Evolutionary conservation across 1,139 yeast species (phyloP), one percentile per base, ranked within the genome.

Genomic region (Suhomyces bolitotheri): DNA sequence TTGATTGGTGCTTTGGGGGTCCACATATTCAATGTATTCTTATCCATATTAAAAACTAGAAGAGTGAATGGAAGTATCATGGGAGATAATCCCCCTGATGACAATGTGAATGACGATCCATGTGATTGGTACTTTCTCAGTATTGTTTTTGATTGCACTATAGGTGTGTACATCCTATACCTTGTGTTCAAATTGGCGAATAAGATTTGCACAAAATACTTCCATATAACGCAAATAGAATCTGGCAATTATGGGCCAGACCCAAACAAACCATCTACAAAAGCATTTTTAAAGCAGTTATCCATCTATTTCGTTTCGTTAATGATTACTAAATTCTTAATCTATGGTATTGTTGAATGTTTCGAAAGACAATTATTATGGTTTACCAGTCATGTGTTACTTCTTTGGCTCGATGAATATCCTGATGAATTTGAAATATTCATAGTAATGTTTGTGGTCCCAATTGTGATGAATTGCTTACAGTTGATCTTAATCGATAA

Each of bases 81-180:
- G 17, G 31, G 22, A 7, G n/a, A 33, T 8, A 21, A 11, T 14
- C 14, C n/a, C 5, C 38, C 38, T 19, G 45, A 35, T 5, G 43
- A 33, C 16, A 40, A 34, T 11, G 36, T 16, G 19, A 48, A 50
- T 10, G 71, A 66, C 22, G 73, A 82, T 47, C 90, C 90, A 7
- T 85, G 95, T 54, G 88, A 84, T 49, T 90, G 97, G 95, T 92
- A 92, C 62, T 90, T 92, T 52, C 67, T 92, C 37, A 92, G 86
- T 52, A 77, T 90, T 27, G 72, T 90, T 14, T 76, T 90, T 54
- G 98, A 92, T 58, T 90, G 97, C 29, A 92, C 98, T 0, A 73
- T 90, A n/a, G 98, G 98, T 0, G 95, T 89, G 2, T 94, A 94
- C 16, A 73, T 90, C 3, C 67, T 92, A 27, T 89, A 53, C 39